Percentiles rank a stretch among this genome's conserved stretches.
Evolutionary conservation across 352 stramenopile species (phyloP).

Genomic region (Thraustochytrium striatum): DNA sequence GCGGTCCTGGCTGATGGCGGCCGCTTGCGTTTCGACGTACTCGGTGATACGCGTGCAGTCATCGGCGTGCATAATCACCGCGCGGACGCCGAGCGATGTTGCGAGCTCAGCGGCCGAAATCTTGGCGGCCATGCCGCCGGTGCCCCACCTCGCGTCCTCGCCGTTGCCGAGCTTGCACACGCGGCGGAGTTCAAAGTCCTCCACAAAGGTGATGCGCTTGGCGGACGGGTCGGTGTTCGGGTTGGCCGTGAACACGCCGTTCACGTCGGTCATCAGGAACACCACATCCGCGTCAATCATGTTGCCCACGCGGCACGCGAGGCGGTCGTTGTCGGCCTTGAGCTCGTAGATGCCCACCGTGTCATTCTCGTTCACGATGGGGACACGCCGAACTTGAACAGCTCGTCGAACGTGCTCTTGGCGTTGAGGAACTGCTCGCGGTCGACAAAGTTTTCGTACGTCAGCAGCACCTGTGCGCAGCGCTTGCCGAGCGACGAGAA

Average conservation of each 20-base stretch:
- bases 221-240: conserved; percentile 5
- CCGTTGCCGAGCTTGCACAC: background rate
- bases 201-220: background rate
- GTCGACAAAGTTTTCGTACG: conserved; percentile 39
- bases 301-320: conserved; percentile 62
- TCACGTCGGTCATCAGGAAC: conserved; percentile 92
- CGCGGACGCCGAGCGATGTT: background rate
- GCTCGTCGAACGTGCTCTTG: conserved; percentile 71
- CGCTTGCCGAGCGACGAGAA: background rate
- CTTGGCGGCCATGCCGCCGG: conserved; percentile 43
- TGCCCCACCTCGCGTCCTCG: background rate
- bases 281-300: conserved; percentile 83
- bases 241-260: conserved; percentile 80
- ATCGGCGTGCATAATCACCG: background rate
- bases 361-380: conserved; percentile 99
- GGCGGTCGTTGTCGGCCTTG: conserved; percentile 60
- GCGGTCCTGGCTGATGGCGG: background rate
- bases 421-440: conserved; percentile 49
- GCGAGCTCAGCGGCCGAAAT: conserved; percentile 19
- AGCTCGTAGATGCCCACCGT: conserved; percentile 78
- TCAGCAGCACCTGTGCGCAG: conserved; percentile 39
- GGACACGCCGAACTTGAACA: conserved; percentile 87
- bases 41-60: background rate
- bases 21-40: background rate
- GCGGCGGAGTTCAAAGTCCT: background rate